Percentiles rank a stretch among this genome's conserved stretches.
Evolutionary conservation across 768 basidiomycete species (phyloP).

Genomic region (Kwoniella bestiolae): DNA sequence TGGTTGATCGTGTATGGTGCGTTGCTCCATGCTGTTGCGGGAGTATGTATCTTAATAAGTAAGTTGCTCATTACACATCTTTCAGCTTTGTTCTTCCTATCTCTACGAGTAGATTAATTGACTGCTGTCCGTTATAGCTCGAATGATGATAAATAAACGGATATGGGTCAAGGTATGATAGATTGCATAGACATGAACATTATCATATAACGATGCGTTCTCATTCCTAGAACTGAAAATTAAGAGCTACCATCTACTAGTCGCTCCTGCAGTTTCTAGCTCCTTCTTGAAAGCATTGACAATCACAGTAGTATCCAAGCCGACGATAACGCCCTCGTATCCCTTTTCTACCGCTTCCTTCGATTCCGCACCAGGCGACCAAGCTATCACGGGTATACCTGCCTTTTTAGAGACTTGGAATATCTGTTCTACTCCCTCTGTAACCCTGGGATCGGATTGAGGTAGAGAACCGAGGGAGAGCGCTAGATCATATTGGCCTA

Average conservation of each 20-base stretch:
- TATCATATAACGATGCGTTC: background rate
- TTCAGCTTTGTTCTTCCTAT: no score
- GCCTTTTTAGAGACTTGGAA: slow-evolving; percentile 5
- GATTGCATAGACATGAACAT: background rate
- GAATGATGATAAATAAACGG: background rate
- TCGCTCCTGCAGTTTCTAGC: slow-evolving; percentile 2
- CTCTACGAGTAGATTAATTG: no score
- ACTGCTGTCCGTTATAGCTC: background rate
- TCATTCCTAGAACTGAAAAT: no score
- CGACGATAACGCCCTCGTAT: slow-evolving; percentile 3
- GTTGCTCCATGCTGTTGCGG: slow-evolving; percentile 14
- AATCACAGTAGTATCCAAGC: slow-evolving; percentile 10
- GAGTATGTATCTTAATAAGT: slow-evolving; percentile 3
- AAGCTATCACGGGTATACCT: slow-evolving; percentile 7
- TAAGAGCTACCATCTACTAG: slow-evolving; percentile 4
- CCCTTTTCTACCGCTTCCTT: slow-evolving; percentile 1
- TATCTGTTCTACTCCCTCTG: slow-evolving; percentile 1
- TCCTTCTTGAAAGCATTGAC: slow-evolving; percentile 13
- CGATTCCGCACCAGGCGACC: slow-evolving; percentile 3
- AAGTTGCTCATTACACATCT: no score
- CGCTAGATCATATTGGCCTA: slow-evolving; percentile 23
- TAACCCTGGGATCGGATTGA: slow-evolving; percentile 6
- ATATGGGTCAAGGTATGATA: background rate
- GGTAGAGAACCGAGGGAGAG: slow-evolving; percentile 15
- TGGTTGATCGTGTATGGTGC: slow-evolving; percentile 18